Evolutionary conservation across 345 rosid genomes (phyloP), one percentile per base, ranked within the genome.

Genomic region (Corchorus olitorius): DNA sequence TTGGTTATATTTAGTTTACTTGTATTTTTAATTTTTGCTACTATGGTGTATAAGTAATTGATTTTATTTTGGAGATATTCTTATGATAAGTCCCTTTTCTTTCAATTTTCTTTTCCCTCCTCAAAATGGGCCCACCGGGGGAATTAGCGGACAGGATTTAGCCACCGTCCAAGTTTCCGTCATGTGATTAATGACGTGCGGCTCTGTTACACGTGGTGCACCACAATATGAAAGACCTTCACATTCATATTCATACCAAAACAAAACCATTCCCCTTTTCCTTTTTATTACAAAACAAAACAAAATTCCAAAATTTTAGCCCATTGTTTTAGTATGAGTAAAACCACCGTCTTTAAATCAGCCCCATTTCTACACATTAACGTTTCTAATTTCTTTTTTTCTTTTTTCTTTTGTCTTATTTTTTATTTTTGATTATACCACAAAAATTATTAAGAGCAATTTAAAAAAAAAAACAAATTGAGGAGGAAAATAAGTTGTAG

Each of bases 241-340:
- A 39, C 5, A 39, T 39, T 39, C 43, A 39, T 27, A 39, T 39
- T 39, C 43, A 39, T 27, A 39, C 43, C 43, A 39, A 39, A 39
- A 39, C 43, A 39, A 39, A 14, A 15, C 4, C n/a, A 5, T 50
- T 56, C 11, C 9, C 11, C 53, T 11, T 13, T 12, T 15, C 8
- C 6, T 15, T 13, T 15, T 50, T 50, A 13, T 15, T 59, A 56
- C 11, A 6, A 15, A 52, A 52, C 6, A 16, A 53, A 16, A 16
- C 6, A 0, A 53, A 5, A 5, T 53, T 16, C 50, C 8, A 27
- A 11, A 22, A 12, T 8, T 12, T 45, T 70, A 76, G 76, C 84
- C 84, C 84, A 74, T 77, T 48, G 84, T 81, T 77, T 81, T 35
- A 4, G 43, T 17, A 54, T 2, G 2, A 4, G 19, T 19, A 17